Percentiles rank a stretch among this genome's conserved stretches.
Evolutionary conservation across 140 eudicot species (phyloP).

Genomic region (Bidens hawaiensis): DNA sequence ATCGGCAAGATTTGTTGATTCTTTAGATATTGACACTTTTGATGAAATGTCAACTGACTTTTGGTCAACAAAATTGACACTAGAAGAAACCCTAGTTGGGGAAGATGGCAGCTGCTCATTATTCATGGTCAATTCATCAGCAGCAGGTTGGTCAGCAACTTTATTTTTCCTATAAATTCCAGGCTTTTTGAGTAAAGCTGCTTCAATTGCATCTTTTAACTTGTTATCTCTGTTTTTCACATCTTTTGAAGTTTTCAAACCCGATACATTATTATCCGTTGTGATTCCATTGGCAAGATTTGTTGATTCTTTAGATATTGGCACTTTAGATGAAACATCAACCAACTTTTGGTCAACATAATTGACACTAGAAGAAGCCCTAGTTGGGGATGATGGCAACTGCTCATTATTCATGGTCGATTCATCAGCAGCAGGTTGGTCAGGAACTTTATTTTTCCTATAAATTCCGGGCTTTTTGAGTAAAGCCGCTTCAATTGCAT

Average conservation of each 20-base stretch:
- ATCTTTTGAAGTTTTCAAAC: too few relatives aligned
- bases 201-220: too few relatives aligned
- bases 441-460: constrained; percentile 45
- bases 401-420: constrained; percentile 44
- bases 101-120: too few relatives aligned
- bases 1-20: constrained; percentile 40
- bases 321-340: constrained; percentile 30
- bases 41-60: constrained; percentile 38
- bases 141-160: constrained; percentile 39
- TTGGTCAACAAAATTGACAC: constrained; percentile 38
- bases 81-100: too few relatives aligned
- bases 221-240: too few relatives aligned
- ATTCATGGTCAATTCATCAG: constrained; percentile 39
- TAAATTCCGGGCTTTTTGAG: constrained; percentile 74
- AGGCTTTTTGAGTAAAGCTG: constrained; percentile 80
- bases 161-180: constrained; percentile 58
- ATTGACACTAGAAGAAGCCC: constrained; percentile 41
- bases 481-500: too few relatives aligned
- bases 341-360: constrained; percentile 39
- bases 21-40: constrained; percentile 21
- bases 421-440: constrained; percentile 39
- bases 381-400: constrained; percentile 25
- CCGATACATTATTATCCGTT: too few relatives aligned
- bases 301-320: constrained; percentile 30
- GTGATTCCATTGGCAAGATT: constrained; percentile 41